Base-by-base conservation (phyloP, 441 rosid genomes). In the Metrosideros polymorpha region DNA sequence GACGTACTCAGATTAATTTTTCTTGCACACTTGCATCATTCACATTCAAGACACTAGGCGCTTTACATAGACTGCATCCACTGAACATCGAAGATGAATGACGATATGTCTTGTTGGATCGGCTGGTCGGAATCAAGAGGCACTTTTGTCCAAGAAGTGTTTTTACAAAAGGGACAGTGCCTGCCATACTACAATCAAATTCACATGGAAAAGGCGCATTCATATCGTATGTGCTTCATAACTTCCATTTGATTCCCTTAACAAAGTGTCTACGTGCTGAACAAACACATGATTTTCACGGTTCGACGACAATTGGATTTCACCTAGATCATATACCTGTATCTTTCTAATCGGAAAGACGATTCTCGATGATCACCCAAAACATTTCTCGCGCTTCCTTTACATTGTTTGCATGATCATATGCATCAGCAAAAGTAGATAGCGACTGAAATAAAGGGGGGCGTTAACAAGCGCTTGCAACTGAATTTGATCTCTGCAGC, bases 401-500 rank as follows among this genome's bases (percentile, higher is more conserved):
- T 52, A 52, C 79, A 47, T 59, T 6, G 63, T 54, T 57, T 61
- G 52, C 53, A 27, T 59, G 45, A 54, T 32, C 86, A 39, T n/a
- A 22, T 35, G 77, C 53, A 54, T 59, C 52, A 15, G 25, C 53
- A 22, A 84, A 49, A 71, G 7, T 63, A 75, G 53, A 53, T 49
- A n/a, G 77, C 77, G 15, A 35, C 45, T 5, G 45, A 35, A 66
- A 66, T 35, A 19, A 66, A 35, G 77, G 25, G 77, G 45, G 77
- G 77, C 45, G 45, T 66, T 24, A 66, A 66, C 87, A 76, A 10
- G 87, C 66, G 25, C 86, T 84, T 47, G 95, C 88, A 84, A 91
- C 91, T 1, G 98, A 96, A 88, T 91, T 94, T 17, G 96, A 94
- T 88, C 98, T 94, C 59, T 92, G 94, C 93, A 94, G 87, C 39